Evolutionary conservation across 208 protist species (phyloP).

Genomic region (Leishmania gerbilli): DNA sequence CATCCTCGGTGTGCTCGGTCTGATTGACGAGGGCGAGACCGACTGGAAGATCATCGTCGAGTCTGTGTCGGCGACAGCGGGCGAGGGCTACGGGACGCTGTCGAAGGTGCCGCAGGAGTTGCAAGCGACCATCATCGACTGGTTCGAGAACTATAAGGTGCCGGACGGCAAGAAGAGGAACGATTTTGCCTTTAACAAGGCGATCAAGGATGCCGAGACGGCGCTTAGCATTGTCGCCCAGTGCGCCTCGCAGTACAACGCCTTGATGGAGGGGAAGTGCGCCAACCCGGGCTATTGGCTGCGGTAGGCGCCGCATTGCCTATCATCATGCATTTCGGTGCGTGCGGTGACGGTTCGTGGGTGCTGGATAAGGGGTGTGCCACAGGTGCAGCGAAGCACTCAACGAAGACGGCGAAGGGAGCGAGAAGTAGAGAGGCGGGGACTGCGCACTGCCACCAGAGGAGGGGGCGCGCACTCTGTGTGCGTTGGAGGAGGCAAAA

Average conservation of each 20-base stretch:
- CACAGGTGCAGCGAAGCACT: not conserved
- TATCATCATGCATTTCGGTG: not conserved
- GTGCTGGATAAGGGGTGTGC: not conserved
- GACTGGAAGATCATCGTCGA: slow-evolving; percentile 93
- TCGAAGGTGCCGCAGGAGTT: slow-evolving; percentile 57
- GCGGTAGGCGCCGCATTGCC: not conserved
- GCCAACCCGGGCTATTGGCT: slow-evolving; percentile 71
- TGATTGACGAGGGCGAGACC: slow-evolving; percentile 93
- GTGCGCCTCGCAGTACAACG: slow-evolving; percentile 64
- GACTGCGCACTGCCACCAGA: not conserved
- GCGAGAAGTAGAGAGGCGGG: not conserved
- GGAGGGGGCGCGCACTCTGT: not conserved
- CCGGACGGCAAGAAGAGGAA: slow-evolving; percentile 92
- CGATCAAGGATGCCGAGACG: slow-evolving; percentile 59
- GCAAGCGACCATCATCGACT: slow-evolving; percentile 62
- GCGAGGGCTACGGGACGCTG: slow-evolving; percentile 46
- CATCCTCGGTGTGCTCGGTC: slow-evolving; percentile 83
- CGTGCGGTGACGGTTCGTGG: not conserved
- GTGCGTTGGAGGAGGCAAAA: too few species aligned
- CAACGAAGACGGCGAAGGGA: not conserved
- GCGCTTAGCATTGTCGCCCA: slow-evolving; percentile 64
- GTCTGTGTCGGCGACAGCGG: slow-evolving; percentile 21
- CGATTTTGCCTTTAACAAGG: slow-evolving; percentile 74
- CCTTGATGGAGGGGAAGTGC: slow-evolving; percentile 38
- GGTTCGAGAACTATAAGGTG: slow-evolving; percentile 94